phyloP scores from a whole-genome alignment of 305 asterid genomes.

The Rubia occidens region DNA sequence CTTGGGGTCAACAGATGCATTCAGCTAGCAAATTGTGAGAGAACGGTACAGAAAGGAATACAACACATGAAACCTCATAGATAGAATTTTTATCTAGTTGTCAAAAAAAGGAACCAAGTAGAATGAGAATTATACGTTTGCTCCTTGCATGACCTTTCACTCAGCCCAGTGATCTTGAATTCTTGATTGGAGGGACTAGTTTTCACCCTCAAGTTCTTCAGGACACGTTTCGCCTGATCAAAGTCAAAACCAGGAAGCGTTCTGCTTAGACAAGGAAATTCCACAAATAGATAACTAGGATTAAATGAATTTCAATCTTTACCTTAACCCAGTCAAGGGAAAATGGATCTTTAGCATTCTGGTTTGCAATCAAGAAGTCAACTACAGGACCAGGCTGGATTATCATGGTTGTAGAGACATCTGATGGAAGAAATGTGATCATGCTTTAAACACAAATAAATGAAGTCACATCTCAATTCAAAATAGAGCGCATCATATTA shows the following conservation, averaged over 20 bases:
- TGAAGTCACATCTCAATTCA: background rate
- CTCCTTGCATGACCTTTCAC: constrained; percentile 52
- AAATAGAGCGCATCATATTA: background rate
- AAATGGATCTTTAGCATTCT: constrained; percentile 56
- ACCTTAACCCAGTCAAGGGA: constrained; percentile 78
- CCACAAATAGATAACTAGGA: background rate
- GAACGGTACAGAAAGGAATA: background rate
- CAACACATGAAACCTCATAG: background rate
- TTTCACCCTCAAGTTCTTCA: constrained; percentile 52
- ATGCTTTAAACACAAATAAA: background rate
- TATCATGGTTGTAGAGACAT: constrained; percentile 86
- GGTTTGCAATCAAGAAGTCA: constrained; percentile 59
- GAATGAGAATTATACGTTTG: constrained; percentile 28
- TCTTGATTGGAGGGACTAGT: constrained; percentile 42
- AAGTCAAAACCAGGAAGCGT: constrained; percentile 3
- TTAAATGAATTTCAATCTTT: background rate
- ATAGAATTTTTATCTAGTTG: background rate
- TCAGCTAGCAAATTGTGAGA: background rate
- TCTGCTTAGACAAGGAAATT: background rate
- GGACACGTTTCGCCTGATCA: constrained; percentile 38
- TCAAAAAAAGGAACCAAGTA: background rate
- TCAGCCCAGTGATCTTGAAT: constrained; percentile 52
- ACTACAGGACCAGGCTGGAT: constrained; percentile 72
- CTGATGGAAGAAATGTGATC: constrained; percentile 19
- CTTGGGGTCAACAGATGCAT: background rate